A percentile compares a stretch with the other conserved stretches of the same genome.
Evolutionary conservation across 441 rosid species (phyloP).

Genomic region (Eutrema salsugineum): DNA sequence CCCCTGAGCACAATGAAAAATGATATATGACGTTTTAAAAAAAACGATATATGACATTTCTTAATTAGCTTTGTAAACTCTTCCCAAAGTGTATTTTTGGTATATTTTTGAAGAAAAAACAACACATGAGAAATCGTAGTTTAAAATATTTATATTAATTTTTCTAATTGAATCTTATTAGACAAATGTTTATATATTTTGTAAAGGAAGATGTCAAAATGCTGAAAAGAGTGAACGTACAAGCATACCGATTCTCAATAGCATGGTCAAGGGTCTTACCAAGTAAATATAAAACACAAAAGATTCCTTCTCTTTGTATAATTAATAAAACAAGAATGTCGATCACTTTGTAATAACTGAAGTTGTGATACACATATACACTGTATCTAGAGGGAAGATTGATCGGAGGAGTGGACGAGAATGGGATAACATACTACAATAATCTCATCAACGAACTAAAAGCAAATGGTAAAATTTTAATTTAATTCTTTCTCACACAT

Average conservation of each 20-base stretch:
- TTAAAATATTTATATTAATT: too few species aligned
- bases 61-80: neutral
- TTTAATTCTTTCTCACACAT: too few species aligned
- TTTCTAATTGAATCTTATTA: neutral
- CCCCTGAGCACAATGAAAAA: too few species aligned
- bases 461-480: conserved; percentile 13
- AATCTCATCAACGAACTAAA: conserved; percentile 27
- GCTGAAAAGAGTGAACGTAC: conserved; percentile 1
- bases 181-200: neutral
- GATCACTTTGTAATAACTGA: too few species aligned
- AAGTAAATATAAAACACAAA: neutral
- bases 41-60: neutral
- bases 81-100: neutral
- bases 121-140: too few species aligned
- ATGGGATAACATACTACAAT: conserved; percentile 22
- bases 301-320: too few species aligned
- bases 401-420: conserved; percentile 21
- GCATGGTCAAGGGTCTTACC: conserved; percentile 26
- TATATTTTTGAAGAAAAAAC: neutral
- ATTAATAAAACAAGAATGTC: too few species aligned
- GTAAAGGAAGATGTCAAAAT: conserved; percentile 12
- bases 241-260: conserved; percentile 27
- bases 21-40: too few species aligned
- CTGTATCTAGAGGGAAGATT: conserved; percentile 10
- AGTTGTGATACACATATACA: neutral